phyloP scores from a whole-genome alignment of 2,329 filamentous ascomycete species.

The Diaporthe helianthi region DNA sequence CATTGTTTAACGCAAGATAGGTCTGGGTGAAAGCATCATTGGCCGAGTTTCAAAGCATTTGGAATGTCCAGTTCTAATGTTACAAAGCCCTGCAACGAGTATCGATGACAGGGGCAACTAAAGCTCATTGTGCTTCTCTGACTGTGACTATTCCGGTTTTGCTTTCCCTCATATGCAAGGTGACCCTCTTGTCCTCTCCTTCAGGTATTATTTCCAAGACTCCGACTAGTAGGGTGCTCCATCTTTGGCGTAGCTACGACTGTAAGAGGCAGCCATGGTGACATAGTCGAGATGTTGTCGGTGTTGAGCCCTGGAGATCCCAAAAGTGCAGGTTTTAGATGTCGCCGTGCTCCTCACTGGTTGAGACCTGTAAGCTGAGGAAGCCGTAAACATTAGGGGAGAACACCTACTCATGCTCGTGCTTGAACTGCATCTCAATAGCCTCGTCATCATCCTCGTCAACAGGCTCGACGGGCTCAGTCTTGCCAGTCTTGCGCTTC shows the following conservation, averaged over 20 bases:
- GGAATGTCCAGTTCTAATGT: constrained; percentile 8
- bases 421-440: background rate
- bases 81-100: constrained; percentile 20
- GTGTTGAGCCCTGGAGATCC: background rate
- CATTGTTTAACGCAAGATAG: background rate
- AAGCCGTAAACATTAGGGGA: no score
- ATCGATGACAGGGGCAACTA: background rate
- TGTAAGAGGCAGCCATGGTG: constrained; percentile 23
- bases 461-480: no score
- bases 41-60: background rate
- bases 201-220: background rate
- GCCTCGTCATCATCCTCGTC: constrained; percentile 11
- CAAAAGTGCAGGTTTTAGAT: background rate
- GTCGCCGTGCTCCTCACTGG: constrained; percentile 27
- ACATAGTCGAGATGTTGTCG: background rate
- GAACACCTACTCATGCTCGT: constrained; percentile 27
- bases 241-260: background rate
- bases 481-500: background rate
- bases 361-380: background rate
- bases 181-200: background rate
- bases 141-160: background rate
- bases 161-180: background rate
- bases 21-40: background rate
- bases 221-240: background rate
- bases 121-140: background rate